phyloP scores from a whole-genome alignment of 2,329 filamentous ascomycete species.

The Diplodia corticola region DNA sequence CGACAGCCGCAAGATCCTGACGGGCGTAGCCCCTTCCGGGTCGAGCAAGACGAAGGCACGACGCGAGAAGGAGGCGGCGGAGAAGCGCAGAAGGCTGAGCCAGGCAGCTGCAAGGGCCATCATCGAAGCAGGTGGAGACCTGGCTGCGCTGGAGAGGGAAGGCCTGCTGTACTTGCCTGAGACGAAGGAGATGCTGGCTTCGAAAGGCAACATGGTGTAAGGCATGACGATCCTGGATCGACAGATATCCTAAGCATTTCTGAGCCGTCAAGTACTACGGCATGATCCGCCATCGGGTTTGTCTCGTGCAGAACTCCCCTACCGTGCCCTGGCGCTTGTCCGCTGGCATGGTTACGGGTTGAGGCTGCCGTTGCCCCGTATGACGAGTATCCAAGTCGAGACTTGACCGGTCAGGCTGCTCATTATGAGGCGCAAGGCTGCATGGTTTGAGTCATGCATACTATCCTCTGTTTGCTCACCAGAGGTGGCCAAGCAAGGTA shows the following conservation, averaged over 20 bases:
- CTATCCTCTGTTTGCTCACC: background rate
- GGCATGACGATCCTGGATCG: background rate
- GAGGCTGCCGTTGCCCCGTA: background rate
- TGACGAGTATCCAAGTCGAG: background rate
- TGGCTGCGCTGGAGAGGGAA: slow-evolving; percentile 46
- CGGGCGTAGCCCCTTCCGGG: slow-evolving; percentile 86
- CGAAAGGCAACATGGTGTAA: background rate
- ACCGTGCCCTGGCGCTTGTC: background rate
- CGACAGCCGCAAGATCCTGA: slow-evolving; percentile 77
- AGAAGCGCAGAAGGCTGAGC: slow-evolving; percentile 68
- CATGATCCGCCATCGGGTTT: background rate
- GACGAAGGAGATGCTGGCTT: slow-evolving; percentile 14
- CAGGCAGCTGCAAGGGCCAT: slow-evolving; percentile 70
- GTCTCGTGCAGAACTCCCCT: background rate
- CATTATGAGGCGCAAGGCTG: background rate
- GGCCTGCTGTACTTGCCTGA: slow-evolving; percentile 35
- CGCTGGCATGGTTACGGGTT: background rate
- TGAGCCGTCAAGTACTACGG: background rate
- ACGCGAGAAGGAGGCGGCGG: slow-evolving; percentile 81
- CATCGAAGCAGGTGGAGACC: slow-evolving; percentile 68
- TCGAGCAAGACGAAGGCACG: slow-evolving; percentile 93
- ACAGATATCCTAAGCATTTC: background rate
- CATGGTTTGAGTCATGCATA: background rate
- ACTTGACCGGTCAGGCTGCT: background rate
- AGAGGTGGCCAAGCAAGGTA: background rate